Conservation (phyloP, 202 grass and related monocot genomes). For the Carex arenaria region DNA sequence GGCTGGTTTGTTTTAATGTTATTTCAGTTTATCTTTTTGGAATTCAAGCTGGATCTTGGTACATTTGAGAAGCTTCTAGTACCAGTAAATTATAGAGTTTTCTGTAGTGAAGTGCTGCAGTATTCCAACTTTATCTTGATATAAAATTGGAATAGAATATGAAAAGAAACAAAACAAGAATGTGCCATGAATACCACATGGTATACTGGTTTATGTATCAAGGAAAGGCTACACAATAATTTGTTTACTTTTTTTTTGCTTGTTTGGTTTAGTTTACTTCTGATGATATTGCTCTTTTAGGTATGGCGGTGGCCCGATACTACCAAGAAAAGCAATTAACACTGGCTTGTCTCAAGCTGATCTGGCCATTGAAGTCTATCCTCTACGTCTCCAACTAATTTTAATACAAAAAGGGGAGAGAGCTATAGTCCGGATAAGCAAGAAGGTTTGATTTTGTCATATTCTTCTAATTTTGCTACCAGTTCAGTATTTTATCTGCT, state of each 20-base stretch:
- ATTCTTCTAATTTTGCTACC: constrained; percentile 15
- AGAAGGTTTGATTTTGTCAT: constrained; percentile 51
- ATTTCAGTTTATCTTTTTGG: neutral
- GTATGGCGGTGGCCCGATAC: constrained; percentile 87
- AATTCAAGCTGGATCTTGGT: neutral
- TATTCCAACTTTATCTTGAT: neutral
- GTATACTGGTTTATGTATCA: neutral
- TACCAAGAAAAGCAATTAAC: constrained; percentile 92
- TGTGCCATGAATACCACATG: neutral
- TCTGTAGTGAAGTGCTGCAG: neutral
- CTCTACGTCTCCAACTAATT: constrained; percentile 85
- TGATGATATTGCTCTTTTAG: constrained; percentile 34
- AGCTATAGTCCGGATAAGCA: constrained; percentile 95
- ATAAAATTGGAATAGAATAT: neutral
- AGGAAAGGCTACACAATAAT: neutral
- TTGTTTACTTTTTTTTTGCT: neutral
- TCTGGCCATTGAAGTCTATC: constrained; percentile 99
- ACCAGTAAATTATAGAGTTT: neutral
- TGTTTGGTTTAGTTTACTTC: constrained; percentile 22
- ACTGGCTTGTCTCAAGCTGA: constrained; percentile 92
- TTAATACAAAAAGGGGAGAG: constrained; percentile 74
- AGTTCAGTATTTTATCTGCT: constrained; percentile 6
- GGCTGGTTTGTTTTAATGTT: constrained; percentile 58
- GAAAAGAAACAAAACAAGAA: neutral
- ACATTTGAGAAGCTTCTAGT: neutral